A percentile compares a stretch with the other conserved stretches of the same genome.
These are phyloP conservation scores for Talaromyces wortmannii DNA, from an alignment of 495 filamentous ascomycete genomes.

Conservation along the genomic window DNA sequence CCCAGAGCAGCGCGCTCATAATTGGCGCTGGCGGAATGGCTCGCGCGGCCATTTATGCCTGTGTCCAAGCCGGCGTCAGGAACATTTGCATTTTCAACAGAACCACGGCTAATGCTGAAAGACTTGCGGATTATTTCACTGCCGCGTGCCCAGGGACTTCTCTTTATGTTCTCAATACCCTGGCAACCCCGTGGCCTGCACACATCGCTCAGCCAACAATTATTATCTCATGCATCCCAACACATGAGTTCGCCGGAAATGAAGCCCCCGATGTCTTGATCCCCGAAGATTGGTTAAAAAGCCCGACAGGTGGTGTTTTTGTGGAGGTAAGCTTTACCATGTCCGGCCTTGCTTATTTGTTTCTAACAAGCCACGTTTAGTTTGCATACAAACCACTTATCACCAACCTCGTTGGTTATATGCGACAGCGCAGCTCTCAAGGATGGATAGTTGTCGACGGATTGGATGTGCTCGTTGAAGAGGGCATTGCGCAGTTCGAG, in stretches of 20 bases:
- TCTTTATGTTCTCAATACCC: slow-evolving; percentile 37
- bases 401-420: slow-evolving; percentile 55
- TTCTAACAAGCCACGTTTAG: slow-evolving; percentile 47
- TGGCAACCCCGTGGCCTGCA: slow-evolving; percentile 37
- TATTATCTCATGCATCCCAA: slow-evolving; percentile 61
- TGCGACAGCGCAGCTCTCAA: slow-evolving; percentile 21
- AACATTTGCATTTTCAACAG: slow-evolving; percentile 60
- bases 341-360: slow-evolving; percentile 1
- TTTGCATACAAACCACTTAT: slow-evolving; percentile 28
- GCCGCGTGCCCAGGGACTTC: background rate
- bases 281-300: slow-evolving; percentile 59
- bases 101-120: slow-evolving; percentile 45
- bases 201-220: slow-evolving; percentile 56
- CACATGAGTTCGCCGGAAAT: slow-evolving; percentile 44
- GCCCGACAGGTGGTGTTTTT: slow-evolving; percentile 67
- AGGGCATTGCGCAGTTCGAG: slow-evolving; percentile 70
- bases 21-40: slow-evolving; percentile 58
- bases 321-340: slow-evolving; percentile 43
- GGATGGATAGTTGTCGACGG: slow-evolving; percentile 67
- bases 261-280: slow-evolving; percentile 54
- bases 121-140: slow-evolving; percentile 30
- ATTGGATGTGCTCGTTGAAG: slow-evolving; percentile 60
- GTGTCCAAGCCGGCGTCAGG: slow-evolving; percentile 47
- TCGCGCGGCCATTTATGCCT: slow-evolving; percentile 55
- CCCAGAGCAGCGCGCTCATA: slow-evolving; percentile 44